Conservation (phyloP, 2,329 filamentous ascomycete genomes). For the Podosphaera xanthii region DNA sequence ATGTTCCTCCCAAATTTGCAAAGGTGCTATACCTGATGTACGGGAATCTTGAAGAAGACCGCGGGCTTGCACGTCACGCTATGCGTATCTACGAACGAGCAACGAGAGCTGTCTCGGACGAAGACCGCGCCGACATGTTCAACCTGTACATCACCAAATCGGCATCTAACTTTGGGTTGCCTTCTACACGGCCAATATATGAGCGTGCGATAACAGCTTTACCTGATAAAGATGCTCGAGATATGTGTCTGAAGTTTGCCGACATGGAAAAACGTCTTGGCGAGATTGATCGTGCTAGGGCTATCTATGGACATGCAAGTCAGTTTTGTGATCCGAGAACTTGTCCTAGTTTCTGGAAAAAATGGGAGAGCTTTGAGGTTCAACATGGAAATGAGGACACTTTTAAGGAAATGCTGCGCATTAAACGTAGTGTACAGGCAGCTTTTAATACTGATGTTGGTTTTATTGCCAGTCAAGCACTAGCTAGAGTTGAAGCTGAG, state of each 20-base stretch:
- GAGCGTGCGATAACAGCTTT: conserved; percentile 86
- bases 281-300: conserved; percentile 82
- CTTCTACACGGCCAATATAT: conserved; percentile 86
- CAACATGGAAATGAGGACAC: conserved; percentile 98
- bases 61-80: conserved; percentile 79
- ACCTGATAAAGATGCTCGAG: conserved; percentile 76
- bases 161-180: conserved; percentile 89
- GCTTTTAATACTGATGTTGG: conserved; percentile 98
- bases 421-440: conserved; percentile 91
- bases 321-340: conserved; percentile 94
- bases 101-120: conserved; percentile 80
- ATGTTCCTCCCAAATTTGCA: conserved; percentile 83
- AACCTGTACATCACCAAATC: conserved; percentile 99
- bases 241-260: conserved; percentile 98
- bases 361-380: conserved; percentile 94
- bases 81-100: conserved; percentile 99
- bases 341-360: conserved; percentile 75
- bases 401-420: conserved; percentile 95
- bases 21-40: conserved; percentile 97
- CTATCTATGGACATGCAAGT: conserved; percentile 88
- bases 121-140: conserved; percentile 92
- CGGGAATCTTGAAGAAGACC: conserved; percentile 85
- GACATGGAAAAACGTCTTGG: conserved; percentile 85
- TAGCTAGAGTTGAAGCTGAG: conserved; percentile 54
- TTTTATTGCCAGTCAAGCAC: conserved; percentile 88